Evolutionary conservation across 2,329 filamentous ascomycete species (phyloP), one percentile per base, ranked within the genome.

Genomic region (Pseudocercospora vitis): DNA sequence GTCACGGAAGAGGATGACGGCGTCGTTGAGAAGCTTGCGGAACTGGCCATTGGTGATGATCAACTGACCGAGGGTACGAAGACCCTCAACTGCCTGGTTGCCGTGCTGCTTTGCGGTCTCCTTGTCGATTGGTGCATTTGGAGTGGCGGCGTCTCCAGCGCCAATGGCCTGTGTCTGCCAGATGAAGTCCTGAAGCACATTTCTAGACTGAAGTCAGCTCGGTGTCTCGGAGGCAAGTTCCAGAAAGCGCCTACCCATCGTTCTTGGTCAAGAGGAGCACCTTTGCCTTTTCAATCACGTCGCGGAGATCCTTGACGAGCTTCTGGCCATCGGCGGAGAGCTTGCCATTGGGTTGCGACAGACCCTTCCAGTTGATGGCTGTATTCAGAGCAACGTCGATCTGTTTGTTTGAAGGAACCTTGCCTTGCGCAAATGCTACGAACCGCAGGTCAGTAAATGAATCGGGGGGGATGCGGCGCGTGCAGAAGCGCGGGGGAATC

Each of bases 21-120:
- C 87, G 77, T 99, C 94, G 57, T 81, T 88, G 62, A 96, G 80
- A 82, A 96, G 83, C 77, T 96, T 96, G 63, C 91, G 83, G 79
- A 95, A 96, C 71, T 97, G 91, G 62, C 94, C 94, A 66, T 99
- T 99, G 65, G 91, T 95, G 67, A 97, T 87, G 65, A 97, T 77
- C 53, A 99, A 79, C 14, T 87, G 91, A 48, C 92, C 94, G 0
- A 99, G 78, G 3, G 90, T 96, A 63, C 90, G 86, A 39, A 99
- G 74, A 21, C 92, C 94, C 60, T 96, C 84, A 7, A 95, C 77
- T 1, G 88, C 90, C 70, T 92, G 81, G 59, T 94, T 84, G 33
- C 87, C 89, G 70, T 99, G 89, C 68, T 92, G 86, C 74, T 87
- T 84, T 21, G 88, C 89, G 1, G 81, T 81, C 0, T 88, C 85